phyloP scores from a whole-genome alignment of 2,329 filamentous ascomycete species.

The Fusarium chuoi region DNA sequence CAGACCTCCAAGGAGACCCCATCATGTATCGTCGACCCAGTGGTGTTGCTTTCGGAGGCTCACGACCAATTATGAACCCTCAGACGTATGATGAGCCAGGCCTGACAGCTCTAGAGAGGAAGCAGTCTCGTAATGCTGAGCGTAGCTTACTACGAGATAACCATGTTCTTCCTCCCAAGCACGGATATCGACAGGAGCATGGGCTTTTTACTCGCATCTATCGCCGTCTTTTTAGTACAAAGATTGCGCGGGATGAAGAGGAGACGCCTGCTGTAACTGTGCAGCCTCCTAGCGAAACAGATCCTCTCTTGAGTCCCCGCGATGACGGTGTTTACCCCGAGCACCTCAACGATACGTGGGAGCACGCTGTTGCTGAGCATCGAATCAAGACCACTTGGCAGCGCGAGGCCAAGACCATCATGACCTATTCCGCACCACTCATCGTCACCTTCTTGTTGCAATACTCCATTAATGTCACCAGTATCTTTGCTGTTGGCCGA shows the following conservation, averaged over 20 bases:
- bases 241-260: slow-evolving; percentile 52
- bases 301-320: slow-evolving; percentile 54
- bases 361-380: slow-evolving; percentile 83
- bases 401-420: slow-evolving; percentile 84
- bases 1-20: slow-evolving; percentile 55
- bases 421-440: slow-evolving; percentile 75
- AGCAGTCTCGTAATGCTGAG: slow-evolving; percentile 67
- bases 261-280: slow-evolving; percentile 50
- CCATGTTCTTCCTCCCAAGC: slow-evolving; percentile 72
- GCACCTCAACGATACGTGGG: slow-evolving; percentile 80
- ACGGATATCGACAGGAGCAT: slow-evolving; percentile 48
- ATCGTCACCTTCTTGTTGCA: slow-evolving; percentile 79
- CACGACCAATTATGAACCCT: slow-evolving; percentile 75
- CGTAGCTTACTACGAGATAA: slow-evolving; percentile 72
- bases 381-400: slow-evolving; percentile 91
- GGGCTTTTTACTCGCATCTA: slow-evolving; percentile 57
- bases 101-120: slow-evolving; percentile 65
- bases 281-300: slow-evolving; percentile 54
- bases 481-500: slow-evolving; percentile 81
- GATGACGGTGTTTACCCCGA: slow-evolving; percentile 57
- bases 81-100: slow-evolving; percentile 57
- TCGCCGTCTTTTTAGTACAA: slow-evolving; percentile 65
- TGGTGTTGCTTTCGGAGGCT: slow-evolving; percentile 77
- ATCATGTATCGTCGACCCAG: slow-evolving; percentile 79
- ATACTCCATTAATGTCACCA: slow-evolving; percentile 85